Evolutionary conservation across 768 basidiomycete genomes (phyloP), one percentile per base, ranked within the genome.

Genomic region (Mycena alexandri): DNA sequence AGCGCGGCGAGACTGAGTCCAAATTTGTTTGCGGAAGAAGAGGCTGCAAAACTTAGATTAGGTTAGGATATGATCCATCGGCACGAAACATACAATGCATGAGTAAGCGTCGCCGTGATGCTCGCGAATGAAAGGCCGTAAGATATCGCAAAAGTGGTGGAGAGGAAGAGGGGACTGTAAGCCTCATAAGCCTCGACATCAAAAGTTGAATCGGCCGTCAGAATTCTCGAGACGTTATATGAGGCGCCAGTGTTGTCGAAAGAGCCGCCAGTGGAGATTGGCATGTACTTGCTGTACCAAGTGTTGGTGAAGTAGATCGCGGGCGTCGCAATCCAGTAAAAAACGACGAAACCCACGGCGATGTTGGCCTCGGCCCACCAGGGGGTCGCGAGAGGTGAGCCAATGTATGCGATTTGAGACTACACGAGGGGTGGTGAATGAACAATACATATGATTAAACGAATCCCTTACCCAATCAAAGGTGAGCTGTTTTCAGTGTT

Each of bases 1-100:
- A 13, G 92, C 85, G 59, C 90, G 86, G 51, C 89, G 88, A 25
- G 89, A 80, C 75, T 93, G 92, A 0, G 76, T 79, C 88, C 87
- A 90, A 60, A 95, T 91, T 74, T 93, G 91, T 74, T 92, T 91
- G 71, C 92, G 87, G 85, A 89, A 92, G 78, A 86, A 93, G 41
- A 94, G 81, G 75, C 81, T 77, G 0, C 92, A 86, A 72, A 95
- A 93, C 22, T 86, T 65, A 93, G 74, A 4, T 90, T 91, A 0
- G 29, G 3, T 29, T 29, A 6, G 29, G 29, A 29, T 29, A 29
- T 6, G 29, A 29, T 3, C 6, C 6, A 6, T 3, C 29, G 6
- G 29, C 29, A 29, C 6, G 29, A 6, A 29, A 29, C 29, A 29
- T 29, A 29, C 29, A 29, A 29, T 29, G 29, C 29, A 6, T 29